A percentile compares a stretch with the other conserved stretches of the same genome.
Conservation (phyloP, 441 rosid genomes). For the Pelargonium cotyledonis region DNA sequence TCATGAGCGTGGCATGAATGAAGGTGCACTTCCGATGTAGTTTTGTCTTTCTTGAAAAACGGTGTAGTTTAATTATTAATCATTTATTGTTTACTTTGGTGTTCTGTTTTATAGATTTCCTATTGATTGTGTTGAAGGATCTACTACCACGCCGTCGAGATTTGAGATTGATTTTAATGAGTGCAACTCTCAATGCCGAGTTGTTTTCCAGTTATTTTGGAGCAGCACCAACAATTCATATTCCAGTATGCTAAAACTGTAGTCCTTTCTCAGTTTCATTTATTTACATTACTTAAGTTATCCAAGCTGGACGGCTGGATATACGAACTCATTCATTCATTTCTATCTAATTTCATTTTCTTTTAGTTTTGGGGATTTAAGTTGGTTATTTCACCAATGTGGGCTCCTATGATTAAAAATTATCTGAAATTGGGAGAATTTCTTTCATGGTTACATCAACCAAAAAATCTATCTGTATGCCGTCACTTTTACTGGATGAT, state of each 20-base stretch:
- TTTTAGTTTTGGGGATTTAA: neutral
- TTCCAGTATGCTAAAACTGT: conserved; percentile 56
- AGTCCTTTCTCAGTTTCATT: conserved; percentile 15
- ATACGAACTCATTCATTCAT: neutral
- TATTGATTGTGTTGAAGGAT: conserved; percentile 88
- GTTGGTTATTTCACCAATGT: neutral
- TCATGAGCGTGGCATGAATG: conserved; percentile 99
- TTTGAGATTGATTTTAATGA: conserved; percentile 91
- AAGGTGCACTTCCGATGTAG: conserved; percentile 46
- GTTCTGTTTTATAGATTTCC: conserved; percentile 55
- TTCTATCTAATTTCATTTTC: neutral
- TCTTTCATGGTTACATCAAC: no score
- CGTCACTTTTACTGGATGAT: no score
- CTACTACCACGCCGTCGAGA: conserved; percentile 93
- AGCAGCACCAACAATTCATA: conserved; percentile 84
- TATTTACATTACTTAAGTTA: conserved; percentile 4
- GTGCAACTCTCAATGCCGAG: conserved; percentile 97
- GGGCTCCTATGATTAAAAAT: neutral
- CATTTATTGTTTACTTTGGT: conserved; percentile 11
- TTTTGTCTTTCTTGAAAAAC: conserved; percentile 19
- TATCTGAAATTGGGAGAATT: no score
- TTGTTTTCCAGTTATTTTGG: conserved; percentile 84
- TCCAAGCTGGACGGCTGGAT: conserved; percentile 5
- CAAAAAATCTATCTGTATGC: no score
- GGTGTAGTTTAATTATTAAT: conserved; percentile 8